Base-by-base conservation (phyloP, 2,329 filamentous ascomycete genomes). In the Volutella citrinella region DNA sequence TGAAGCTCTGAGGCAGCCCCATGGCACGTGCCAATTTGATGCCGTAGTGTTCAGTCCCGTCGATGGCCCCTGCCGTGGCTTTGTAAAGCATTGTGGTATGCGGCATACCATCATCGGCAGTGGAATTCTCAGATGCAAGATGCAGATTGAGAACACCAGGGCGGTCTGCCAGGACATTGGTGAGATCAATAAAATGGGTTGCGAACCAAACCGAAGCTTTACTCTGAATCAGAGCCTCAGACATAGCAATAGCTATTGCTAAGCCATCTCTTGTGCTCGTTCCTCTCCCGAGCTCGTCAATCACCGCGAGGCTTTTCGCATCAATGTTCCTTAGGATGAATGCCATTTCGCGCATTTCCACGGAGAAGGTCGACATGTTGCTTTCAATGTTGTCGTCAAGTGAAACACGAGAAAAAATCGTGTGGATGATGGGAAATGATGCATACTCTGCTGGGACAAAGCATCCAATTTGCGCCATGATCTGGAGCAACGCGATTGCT, bases 281-380 rank as follows among this genome's bases (percentile, higher is more conserved):
- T 2, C 89, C 91, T 18, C 93, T 78, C 1, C 93, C 91, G 5
- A 98, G 75, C 55, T 98, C 93, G 50, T 98, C 93, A 30, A 98
- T 78, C 30, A 98, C 85, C 3, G 83, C 80, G 49, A 95, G 71
- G 48, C 86, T 91, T 29, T 78, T 76, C 7, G 72, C 70, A 45
- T 89, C 82, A 36, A 96, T 78, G 52, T 95, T 95, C 32, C 76
- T 74, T 2, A 97, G 65, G 34, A 98, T 96, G 57, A 94, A 95
- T 0, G 90, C 88, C 66, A 91, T 94, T 52, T 97, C 93, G 25
- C 87, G 77, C 93, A 98, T 97, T 60, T 98, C 93, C 0, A 88
- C 76, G 0, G 90, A 87, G 56, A 97, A 98, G 0, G 88, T 95
- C 0, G 91, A 97, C 16, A 95, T 77, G 43, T 95, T 97, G 12